phyloP scores from a whole-genome alignment of 768 basidiomycete species.

The Lentinula sp. region DNA sequence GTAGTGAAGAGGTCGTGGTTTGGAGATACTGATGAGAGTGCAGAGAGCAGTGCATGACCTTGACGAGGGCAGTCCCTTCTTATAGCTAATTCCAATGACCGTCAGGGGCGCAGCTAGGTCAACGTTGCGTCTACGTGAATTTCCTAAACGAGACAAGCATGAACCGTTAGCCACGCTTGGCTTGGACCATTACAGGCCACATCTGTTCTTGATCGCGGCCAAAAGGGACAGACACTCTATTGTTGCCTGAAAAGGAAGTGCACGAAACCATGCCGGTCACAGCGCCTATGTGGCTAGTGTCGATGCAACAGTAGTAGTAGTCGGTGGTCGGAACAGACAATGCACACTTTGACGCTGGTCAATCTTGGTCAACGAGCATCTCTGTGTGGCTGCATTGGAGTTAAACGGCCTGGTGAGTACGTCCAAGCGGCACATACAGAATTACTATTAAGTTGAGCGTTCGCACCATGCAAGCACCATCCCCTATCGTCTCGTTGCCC shows the following conservation, averaged over 20 bases:
- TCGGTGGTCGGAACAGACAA: no score
- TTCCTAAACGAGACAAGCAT: background rate
- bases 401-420: no score
- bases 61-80: background rate
- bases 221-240: background rate
- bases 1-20: background rate
- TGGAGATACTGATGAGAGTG: background rate
- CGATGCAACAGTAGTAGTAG: no score
- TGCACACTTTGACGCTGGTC: no score
- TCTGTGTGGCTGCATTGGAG: no score
- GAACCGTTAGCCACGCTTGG: background rate
- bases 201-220: background rate
- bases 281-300: no score
- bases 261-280: background rate
- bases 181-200: background rate
- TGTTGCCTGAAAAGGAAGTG: background rate
- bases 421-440: no score
- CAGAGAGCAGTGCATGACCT: background rate
- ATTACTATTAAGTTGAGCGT: no score
- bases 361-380: no score
- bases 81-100: background rate
- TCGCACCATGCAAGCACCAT: no score
- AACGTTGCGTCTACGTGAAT: background rate
- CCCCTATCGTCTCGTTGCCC: no score
- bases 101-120: background rate